Evolutionary conservation across 2,329 filamentous ascomycete genomes (phyloP), one percentile per base, ranked within the genome.

Genomic region (Leptographium galeiforme): DNA sequence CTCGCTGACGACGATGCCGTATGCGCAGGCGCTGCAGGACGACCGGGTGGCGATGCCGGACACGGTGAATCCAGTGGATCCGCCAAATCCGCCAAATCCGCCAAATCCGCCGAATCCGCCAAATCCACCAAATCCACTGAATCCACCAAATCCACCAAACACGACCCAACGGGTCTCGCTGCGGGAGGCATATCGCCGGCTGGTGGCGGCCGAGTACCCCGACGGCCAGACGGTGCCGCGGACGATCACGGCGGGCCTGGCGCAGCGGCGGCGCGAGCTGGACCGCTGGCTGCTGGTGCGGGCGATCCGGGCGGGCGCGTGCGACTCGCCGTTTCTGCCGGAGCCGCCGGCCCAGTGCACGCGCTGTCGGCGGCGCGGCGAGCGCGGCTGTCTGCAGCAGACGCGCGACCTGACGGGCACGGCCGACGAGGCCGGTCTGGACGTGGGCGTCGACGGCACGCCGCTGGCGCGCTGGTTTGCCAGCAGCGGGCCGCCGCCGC

Each of bases 401-500:
- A 50, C 58, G 19, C 18, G 33, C 13, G 53, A 59, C 48, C 14
- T 58, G 6, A 55, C 53, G 19, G 40, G 43, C 19, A 30, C 50
- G 32, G 25, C 30, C 8, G 40, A 44, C 19, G 12, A 19, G 4
- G 11, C 34, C 8, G 32, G 16, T 1, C 13, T 4, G 10, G 5
- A 19, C 49, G 25, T 25, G 25, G 25, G 3, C 25, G 25, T 5
- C 25, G 25, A 25, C 11, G 19, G 25, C 16, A 34, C 38, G 6
- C 14, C n/a, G 8, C 2, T 51, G 12, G 8, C 36, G 13, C 11
- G 46, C 2, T 59, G 57, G 57, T 59, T 59, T 33, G 54, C 54
- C 39, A 57, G 49, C 53, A 57, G 56, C 46, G 57, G 57, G 2
- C 54, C 57, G 36, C 57, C 57, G 7, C 56, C 57, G 0, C n/a